A percentile compares a stretch with the other conserved stretches of the same genome.
Conservation (phyloP, 495 filamentous ascomycete genomes). For the Aspergillus bridgeri region DNA sequence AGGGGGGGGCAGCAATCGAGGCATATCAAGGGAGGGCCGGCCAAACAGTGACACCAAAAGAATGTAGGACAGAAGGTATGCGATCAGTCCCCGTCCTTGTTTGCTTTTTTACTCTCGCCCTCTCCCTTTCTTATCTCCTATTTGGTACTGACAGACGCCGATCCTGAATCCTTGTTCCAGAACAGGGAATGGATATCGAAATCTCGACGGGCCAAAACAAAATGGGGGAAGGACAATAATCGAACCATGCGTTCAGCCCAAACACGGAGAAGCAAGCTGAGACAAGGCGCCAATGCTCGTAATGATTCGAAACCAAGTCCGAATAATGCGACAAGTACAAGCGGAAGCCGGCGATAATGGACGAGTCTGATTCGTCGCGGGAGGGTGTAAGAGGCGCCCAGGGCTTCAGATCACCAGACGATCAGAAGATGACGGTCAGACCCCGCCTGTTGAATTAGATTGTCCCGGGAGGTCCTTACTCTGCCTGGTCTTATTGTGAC, state of each 20-base stretch:
- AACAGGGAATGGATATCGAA: not conserved
- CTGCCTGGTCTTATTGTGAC: not conserved
- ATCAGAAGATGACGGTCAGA: not conserved
- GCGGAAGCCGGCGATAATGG: not conserved
- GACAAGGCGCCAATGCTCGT: not conserved
- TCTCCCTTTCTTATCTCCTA: not conserved
- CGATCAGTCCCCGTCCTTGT: not conserved
- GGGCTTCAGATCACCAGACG: conserved; percentile 16
- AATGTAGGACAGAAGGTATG: conserved; percentile 22
- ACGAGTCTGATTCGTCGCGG: conserved; percentile 13
- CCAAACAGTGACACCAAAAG: conserved; percentile 3
- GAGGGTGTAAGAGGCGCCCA: conserved; percentile 13
- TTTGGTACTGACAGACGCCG: not conserved
- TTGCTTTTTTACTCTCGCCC: conserved; percentile 1
- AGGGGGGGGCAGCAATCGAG: conserved; percentile 13
- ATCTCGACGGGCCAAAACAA: not conserved
- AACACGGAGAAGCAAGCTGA: not conserved
- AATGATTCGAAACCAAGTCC: not conserved
- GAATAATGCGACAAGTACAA: not conserved
- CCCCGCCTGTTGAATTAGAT: not conserved
- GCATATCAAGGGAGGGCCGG: conserved; percentile 19
- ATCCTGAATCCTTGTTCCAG: not conserved
- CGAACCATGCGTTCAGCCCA: not conserved
- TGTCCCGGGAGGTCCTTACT: not conserved
- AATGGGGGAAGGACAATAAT: not conserved